Evolutionary conservation across 202 grass and related monocot genomes (phyloP).

Genomic region (Schoenoplectus tabernaemontani): DNA sequence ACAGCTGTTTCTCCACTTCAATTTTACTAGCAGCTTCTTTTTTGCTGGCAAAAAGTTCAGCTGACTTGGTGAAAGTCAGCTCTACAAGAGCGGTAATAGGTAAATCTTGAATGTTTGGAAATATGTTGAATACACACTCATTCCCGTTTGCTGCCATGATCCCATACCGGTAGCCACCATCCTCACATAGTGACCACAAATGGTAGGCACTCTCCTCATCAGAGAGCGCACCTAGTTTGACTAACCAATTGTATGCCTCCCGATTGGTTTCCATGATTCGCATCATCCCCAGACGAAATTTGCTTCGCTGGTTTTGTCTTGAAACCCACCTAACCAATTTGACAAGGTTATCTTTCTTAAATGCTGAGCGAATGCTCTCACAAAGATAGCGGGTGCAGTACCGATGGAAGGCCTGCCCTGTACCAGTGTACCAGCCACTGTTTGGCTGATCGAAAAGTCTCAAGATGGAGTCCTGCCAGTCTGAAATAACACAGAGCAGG

Average conservation of each 20-base stretch:
- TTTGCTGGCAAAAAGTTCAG: background rate
- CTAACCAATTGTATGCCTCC: constrained; percentile 5
- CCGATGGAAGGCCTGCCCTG: too few species aligned
- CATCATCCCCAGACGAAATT: background rate
- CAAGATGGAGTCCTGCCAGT: too few species aligned
- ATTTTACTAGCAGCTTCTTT: constrained; percentile 7
- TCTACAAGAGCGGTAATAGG: constrained; percentile 13
- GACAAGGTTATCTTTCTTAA: background rate
- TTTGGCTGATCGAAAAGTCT: too few species aligned
- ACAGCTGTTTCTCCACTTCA: background rate
- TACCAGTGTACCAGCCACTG: too few species aligned
- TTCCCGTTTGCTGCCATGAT: constrained; percentile 21
- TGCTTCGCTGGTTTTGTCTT: constrained; percentile 4
- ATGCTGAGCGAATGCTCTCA: background rate
- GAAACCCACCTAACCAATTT: constrained; percentile 8
- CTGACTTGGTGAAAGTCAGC: background rate
- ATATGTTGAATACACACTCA: too few species aligned
- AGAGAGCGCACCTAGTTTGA: background rate
- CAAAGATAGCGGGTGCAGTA: too few species aligned
- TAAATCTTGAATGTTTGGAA: background rate
- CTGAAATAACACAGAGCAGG: too few species aligned
- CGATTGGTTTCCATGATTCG: background rate
- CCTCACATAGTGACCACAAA: constrained; percentile 2
- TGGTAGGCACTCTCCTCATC: background rate
- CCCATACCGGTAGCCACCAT: constrained; percentile 1